Conservation (phyloP, 495 filamentous ascomycete genomes). For the Penicillium taxi region DNA sequence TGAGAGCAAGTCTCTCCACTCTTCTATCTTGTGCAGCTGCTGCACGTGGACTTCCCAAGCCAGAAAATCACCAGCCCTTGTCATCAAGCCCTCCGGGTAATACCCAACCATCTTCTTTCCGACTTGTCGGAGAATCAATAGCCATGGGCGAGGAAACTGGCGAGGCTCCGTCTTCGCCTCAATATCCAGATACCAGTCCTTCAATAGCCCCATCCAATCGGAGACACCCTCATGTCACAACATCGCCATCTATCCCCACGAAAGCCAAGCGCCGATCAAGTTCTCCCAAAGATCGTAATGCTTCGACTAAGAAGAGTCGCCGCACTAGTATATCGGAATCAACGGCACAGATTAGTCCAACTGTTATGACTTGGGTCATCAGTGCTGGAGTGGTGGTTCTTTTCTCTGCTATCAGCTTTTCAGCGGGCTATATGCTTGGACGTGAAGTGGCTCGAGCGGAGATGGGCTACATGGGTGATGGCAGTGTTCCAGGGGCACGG, state of each 20-base stretch:
- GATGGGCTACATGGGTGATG: conserved; percentile 32
- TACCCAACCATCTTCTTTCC: conserved; percentile 30
- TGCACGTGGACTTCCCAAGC: conserved; percentile 71
- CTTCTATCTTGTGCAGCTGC: conserved; percentile 90
- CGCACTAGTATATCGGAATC: conserved; percentile 26
- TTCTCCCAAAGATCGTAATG: conserved; percentile 46
- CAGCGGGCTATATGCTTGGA: conserved; percentile 85
- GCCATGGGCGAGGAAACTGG: conserved; percentile 46
- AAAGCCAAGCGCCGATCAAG: conserved; percentile 45
- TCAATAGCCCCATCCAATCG: conserved; percentile 16
- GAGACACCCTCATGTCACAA: conserved; percentile 16
- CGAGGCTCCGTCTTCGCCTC: conserved; percentile 11
- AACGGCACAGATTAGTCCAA: conserved; percentile 42
- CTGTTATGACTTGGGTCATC: conserved; percentile 83
- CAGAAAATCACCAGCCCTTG: conserved; percentile 28
- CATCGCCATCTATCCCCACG: conserved; percentile 19
- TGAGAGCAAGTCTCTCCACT: conserved; percentile 86
- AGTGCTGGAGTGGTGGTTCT: conserved; percentile 88
- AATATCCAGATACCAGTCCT: conserved; percentile 14
- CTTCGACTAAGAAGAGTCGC: conserved; percentile 49
- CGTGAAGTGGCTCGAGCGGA: conserved; percentile 71
- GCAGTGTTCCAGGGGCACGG: conserved; percentile 20
- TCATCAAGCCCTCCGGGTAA: conserved; percentile 14
- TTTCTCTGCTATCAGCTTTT: conserved; percentile 85
- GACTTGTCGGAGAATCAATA: conserved; percentile 72